Evolutionary conservation across 208 protist species (phyloP).

Genomic region (Trichomonas vaginalis): DNA sequence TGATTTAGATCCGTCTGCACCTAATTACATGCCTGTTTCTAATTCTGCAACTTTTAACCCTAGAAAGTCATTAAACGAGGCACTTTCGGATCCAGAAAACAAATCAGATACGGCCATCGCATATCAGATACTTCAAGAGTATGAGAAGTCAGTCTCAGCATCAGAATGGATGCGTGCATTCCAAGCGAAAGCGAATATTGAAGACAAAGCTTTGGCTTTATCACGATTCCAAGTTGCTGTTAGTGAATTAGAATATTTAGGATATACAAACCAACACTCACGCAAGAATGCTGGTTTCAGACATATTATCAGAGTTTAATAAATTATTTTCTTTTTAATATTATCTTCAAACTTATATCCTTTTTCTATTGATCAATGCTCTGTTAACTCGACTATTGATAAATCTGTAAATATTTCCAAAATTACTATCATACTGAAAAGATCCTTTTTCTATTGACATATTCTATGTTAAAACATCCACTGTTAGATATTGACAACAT

Average conservation of each 20-base stretch:
- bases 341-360: too few species aligned
- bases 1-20: neutral
- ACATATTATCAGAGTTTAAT: neutral
- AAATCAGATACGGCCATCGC: neutral
- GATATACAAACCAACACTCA: neutral
- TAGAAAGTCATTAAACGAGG: neutral
- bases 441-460: too few species aligned
- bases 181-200: neutral
- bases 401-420: too few species aligned
- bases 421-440: too few species aligned
- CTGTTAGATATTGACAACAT: too few species aligned
- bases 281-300: neutral
- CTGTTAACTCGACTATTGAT: too few species aligned
- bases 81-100: neutral
- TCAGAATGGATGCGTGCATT: neutral
- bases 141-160: neutral
- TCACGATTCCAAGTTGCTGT: conserved; percentile 10
- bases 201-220: neutral
- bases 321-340: too few species aligned
- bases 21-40: neutral
- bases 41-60: neutral
- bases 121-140: neutral
- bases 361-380: too few species aligned
- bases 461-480: too few species aligned
- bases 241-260: conserved; percentile 13